Evolutionary conservation across 129 eudicot species (phyloP), one percentile per base, ranked within the genome.

Genomic region (Cynara cardunculus): DNA sequence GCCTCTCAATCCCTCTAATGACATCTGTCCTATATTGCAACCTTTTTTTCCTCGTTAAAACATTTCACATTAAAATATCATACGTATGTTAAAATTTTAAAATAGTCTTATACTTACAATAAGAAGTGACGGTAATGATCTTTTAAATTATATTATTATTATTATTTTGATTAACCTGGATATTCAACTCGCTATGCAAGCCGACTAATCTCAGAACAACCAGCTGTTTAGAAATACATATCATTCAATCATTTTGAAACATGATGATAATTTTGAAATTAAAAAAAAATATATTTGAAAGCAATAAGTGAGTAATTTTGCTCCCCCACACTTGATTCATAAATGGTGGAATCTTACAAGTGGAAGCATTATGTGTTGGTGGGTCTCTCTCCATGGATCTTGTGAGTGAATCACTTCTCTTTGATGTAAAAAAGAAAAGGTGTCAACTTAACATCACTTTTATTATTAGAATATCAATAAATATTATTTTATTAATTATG

Each of bases 341-440:
- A 35, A 59, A 61, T 73, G 78, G 78, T 80, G 78, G 81, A 72
- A 32, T 80, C 78, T 80, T 59, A 14, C 65, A 12, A 35, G 78
- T 80, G 46, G 84, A 34, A 72, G 78, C 78, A 72, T 72, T 72
- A 80, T 80, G 62, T 72, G 78, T 13, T 11, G 62, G 66, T 80
- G 79, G 77, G 77, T 80, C 22, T 74, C 27, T 80, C 56, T 31
- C 71, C 80, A 49, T 75, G 24, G 46, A 70, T 70, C 49, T 70
- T 70, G 49, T 70, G 74, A 70, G 18, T 70, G 74, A 70, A 31
- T 39, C 74, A 70, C 74, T 31, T 70, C 25, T 70, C 7, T 56
- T 18, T 56, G 24, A 56, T 56, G 65, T n/a, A 56, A 56, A 56
- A 18, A 16, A n/a, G n/a, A n/a, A 2, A 49, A 56, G 64, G 24